Conservation (phyloP, 768 basidiomycete species). For the Suillus luteus region DNA sequence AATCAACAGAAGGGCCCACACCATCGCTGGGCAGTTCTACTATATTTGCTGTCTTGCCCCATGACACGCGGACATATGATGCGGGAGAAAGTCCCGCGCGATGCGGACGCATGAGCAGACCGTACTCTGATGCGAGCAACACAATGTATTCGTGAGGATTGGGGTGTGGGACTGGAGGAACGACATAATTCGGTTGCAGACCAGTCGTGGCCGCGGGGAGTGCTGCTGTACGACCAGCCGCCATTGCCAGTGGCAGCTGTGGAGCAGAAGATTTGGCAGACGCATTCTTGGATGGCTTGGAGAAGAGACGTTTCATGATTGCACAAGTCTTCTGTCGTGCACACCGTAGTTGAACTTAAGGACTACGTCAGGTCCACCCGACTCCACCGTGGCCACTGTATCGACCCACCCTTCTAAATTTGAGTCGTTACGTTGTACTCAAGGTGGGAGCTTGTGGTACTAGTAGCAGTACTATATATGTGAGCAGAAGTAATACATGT, state of each 20-base stretch:
- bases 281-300: conserved; percentile 21
- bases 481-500: too few species aligned
- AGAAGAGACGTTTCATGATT: conserved; percentile 36
- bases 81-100: conserved; percentile 27
- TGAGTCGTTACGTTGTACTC: neutral
- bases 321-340: neutral
- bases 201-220: conserved; percentile 18
- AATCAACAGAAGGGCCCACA: conserved; percentile 44
- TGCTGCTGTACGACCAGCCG: neutral
- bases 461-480: too few species aligned
- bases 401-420: conserved; percentile 1
- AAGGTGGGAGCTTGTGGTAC: neutral
- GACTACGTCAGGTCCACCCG: neutral
- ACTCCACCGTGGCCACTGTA: neutral
- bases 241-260: neutral
- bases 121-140: conserved; percentile 57
- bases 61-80: conserved; percentile 53
- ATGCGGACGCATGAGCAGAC: conserved; percentile 69
- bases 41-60: conserved; percentile 59
- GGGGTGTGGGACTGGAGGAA: conserved; percentile 76
- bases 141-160: conserved; percentile 70
- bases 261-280: conserved; percentile 1
- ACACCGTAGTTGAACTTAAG: neutral
- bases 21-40: conserved; percentile 47
- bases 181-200: conserved; percentile 62